Base-by-base conservation (phyloP, 352 stramenopile genomes). In the Plasmopara muralis region DNA sequence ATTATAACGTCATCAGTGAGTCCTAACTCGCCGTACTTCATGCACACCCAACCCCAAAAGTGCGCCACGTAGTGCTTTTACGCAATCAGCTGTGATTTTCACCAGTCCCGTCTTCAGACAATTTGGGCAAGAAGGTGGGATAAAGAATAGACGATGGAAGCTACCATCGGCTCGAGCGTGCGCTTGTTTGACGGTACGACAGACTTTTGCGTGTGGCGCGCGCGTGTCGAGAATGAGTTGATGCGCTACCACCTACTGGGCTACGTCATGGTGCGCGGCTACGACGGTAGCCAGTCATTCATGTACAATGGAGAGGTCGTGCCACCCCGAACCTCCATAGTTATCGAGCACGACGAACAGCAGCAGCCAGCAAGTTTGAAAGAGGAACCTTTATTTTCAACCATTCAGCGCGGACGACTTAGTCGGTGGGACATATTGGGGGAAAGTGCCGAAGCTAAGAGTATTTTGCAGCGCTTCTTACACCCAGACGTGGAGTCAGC, bases 241-340 rank as follows among this genome's bases (percentile, higher is more conserved):
- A 64, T 78, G 65, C 66, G 68, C 44, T 75, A 75, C 60, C 68
- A 78, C 45, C 34, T 78, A 28, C 48, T 78, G 44, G 68, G 68
- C 20, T 78, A 78, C 60, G 67, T 78, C 10, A 46, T 67, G 53
- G 68, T 78, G 38, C 56, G 60, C 28, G 60, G 57, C 48, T 78
- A 78, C 43, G 63, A 78, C 50, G 68, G 68, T 28, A 78, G 68
- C 34, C 68, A 78, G 44, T n/a, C 47, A 12, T 78, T 75, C 43
- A 50, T 33, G 14, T 78, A 67, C 47, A 74, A 78, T 43, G 64
- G 56, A 18, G 68, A 78, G 51, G 55, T 72, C 18, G 64, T 78
- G 39, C 68, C 68, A 34, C 59, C 68, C 2, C 55, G 70, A 31
- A 67, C 45, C 15, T 40, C 43, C 5, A 48, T 68, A 31, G 53